A percentile compares a stretch with the other conserved stretches of the same genome.
These are phyloP conservation scores for Magnolia officinalis DNA, from an alignment of 164 flowering plant species.

Conservation along the genomic window DNA sequence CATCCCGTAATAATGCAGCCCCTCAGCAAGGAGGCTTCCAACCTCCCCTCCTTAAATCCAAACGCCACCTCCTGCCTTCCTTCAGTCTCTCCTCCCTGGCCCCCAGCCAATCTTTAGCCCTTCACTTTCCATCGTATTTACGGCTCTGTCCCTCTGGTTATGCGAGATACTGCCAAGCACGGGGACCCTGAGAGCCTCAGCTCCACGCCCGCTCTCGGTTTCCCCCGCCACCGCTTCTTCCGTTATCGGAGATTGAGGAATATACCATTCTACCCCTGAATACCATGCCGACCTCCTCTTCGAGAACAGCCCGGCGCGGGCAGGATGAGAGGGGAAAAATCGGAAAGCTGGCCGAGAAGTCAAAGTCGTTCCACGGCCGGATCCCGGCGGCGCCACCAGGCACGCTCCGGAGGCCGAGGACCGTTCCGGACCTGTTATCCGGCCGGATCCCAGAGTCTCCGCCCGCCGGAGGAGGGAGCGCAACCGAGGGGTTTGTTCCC, in stretches of 20 bases:
- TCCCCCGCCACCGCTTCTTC: conserved; percentile 51
- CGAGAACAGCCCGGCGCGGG: conserved; percentile 22
- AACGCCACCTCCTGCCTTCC: not conserved
- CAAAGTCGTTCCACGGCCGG: conserved; percentile 69
- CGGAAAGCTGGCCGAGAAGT: conserved; percentile 40
- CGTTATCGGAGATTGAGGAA: conserved; percentile 59
- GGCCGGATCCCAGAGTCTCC: not conserved
- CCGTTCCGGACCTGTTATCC: conserved; percentile 52
- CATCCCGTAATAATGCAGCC: not conserved
- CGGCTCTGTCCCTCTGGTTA: conserved; percentile 27
- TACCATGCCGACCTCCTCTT: conserved; percentile 10
- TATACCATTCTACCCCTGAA: not conserved
- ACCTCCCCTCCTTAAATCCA: not conserved
- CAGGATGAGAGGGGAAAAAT: conserved; percentile 37
- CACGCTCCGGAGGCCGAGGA: conserved; percentile 54
- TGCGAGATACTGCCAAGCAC: conserved; percentile 30
- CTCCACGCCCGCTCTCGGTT: conserved; percentile 54
- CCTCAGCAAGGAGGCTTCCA: not conserved
- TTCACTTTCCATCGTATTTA: conserved; percentile 1
- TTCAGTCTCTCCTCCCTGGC: not conserved
- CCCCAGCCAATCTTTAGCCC: not conserved
- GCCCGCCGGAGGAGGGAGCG: conserved; percentile 4
- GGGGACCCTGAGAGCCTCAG: conserved; percentile 44
- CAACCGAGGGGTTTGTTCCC: conserved; percentile 9
- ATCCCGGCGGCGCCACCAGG: conserved; percentile 6